Percentiles rank a stretch among this genome's conserved stretches.
Evolutionary conservation across 2,329 filamentous ascomycete genomes (phyloP).

Genomic region (Fusarium poae): DNA sequence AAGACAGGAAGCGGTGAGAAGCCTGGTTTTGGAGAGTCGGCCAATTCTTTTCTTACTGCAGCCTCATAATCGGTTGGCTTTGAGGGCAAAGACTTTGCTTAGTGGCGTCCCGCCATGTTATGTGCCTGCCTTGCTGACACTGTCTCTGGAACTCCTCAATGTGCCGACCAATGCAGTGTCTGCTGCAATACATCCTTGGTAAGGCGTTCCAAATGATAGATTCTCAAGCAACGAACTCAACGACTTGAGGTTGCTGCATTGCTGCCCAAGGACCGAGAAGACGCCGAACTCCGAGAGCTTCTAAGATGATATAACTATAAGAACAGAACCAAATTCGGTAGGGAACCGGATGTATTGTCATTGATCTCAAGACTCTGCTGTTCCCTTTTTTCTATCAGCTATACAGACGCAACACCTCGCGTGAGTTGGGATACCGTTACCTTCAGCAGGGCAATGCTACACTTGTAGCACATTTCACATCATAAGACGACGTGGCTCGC

Average conservation of each 20-base stretch:
- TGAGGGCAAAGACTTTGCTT: neutral
- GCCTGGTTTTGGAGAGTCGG: neutral
- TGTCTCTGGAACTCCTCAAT: neutral
- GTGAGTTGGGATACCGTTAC: neutral
- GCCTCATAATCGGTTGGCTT: conserved; percentile 21
- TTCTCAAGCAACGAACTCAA: neutral
- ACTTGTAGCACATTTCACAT: conserved; percentile 27
- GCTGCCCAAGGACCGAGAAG: conserved; percentile 31
- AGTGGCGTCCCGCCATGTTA: conserved; percentile 8
- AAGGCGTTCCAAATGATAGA: conserved; percentile 18
- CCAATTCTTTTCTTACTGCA: conserved; percentile 10
- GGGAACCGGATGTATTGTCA: neutral
- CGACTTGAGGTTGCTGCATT: conserved; percentile 25
- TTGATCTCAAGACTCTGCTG: neutral
- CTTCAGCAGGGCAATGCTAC: conserved; percentile 11
- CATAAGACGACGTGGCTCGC: conserved; percentile 17
- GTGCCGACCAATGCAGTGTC: conserved; percentile 28
- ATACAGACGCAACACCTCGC: neutral
- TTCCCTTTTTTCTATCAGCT: neutral
- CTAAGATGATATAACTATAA: conserved; percentile 21
- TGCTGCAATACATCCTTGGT: conserved; percentile 3
- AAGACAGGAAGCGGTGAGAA: conserved; percentile 4
- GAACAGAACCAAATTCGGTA: conserved; percentile 4
- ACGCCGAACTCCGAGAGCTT: conserved; percentile 1
- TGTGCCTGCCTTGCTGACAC: neutral